Evolutionary conservation across 768 basidiomycete genomes (phyloP).

Genomic region (Pulveroboletus sp.): DNA sequence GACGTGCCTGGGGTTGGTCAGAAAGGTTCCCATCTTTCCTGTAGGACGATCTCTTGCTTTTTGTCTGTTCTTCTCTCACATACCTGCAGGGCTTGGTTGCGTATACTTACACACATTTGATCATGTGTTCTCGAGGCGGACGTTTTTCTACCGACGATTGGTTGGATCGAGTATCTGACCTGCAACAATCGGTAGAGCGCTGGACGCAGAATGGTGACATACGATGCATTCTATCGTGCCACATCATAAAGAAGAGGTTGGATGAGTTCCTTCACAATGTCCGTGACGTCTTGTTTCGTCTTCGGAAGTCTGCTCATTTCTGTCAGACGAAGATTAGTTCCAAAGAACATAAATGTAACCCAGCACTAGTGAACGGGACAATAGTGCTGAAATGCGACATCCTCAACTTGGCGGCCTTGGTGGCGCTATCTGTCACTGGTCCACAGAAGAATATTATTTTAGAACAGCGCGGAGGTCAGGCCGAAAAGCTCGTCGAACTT

Average conservation of each 20-base stretch:
- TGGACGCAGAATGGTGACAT: slow-evolving; percentile 6
- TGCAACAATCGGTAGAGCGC: slow-evolving; percentile 7
- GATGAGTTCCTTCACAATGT: slow-evolving; percentile 18
- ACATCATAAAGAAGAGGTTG: slow-evolving; percentile 9
- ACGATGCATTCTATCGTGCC: slow-evolving; percentile 13
- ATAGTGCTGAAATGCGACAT: slow-evolving; percentile 18
- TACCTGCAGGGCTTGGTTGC: slow-evolving; percentile 25
- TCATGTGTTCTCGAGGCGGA: slow-evolving; percentile 12
- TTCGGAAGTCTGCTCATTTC: slow-evolving; percentile 7
- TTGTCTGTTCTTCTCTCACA: slow-evolving; percentile 5
- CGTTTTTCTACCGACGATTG: slow-evolving; percentile 10
- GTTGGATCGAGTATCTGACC: slow-evolving; percentile 1
- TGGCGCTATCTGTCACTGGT: slow-evolving; percentile 11
- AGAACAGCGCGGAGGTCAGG: neutral
- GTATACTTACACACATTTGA: slow-evolving; percentile 27
- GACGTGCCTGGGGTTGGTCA: slow-evolving; percentile 15
- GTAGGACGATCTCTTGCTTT: slow-evolving; percentile 9
- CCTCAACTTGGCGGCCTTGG: slow-evolving; percentile 17
- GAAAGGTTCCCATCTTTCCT: slow-evolving; percentile 21
- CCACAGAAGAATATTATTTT: slow-evolving; percentile 1
- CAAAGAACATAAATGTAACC: slow-evolving; percentile 24
- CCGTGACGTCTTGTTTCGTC: neutral
- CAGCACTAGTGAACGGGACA: slow-evolving; percentile 14
- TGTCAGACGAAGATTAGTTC: slow-evolving; percentile 7
- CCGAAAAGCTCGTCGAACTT: slow-evolving; percentile 18